These are phyloP conservation scores for Deinandra increscens DNA, from an alignment of 129 eudicot genomes.

Conservation along the genomic window DNA sequence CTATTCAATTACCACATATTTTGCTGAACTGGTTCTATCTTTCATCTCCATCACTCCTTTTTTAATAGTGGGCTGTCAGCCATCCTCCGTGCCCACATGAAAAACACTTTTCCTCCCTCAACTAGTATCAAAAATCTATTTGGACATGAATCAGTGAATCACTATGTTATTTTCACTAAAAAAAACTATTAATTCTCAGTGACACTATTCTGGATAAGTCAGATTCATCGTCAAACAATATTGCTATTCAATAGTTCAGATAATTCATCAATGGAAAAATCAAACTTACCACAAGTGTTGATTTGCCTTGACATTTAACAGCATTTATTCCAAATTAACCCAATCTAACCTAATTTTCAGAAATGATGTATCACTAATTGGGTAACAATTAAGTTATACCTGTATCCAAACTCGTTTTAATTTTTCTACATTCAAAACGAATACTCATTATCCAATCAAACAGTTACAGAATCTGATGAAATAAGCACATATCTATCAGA, in stretches of 20 bases:
- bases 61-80: constrained; percentile 15
- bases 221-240: too few relatives aligned
- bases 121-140: not conserved
- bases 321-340: not conserved
- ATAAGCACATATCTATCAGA: not conserved
- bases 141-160: not conserved
- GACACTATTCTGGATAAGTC: not conserved
- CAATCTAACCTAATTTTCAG: not conserved
- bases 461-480: not conserved
- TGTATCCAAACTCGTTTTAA: not conserved
- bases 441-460: not conserved
- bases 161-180: not conserved
- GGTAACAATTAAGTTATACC: not conserved
- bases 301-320: not conserved
- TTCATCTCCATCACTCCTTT: constrained; percentile 9
- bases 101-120: not conserved
- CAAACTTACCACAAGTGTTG: constrained; percentile 4
- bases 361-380: not conserved
- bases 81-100: not conserved
- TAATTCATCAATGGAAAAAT: not conserved
- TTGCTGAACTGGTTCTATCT: not conserved
- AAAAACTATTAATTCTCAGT: not conserved
- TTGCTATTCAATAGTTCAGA: not conserved
- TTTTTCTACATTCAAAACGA: too few relatives aligned
- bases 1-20: not conserved